Percentiles rank a stretch among this genome's conserved stretches.
Conservation (phyloP, 306 rosid genomes). For the Gastrolobium bilobum region DNA sequence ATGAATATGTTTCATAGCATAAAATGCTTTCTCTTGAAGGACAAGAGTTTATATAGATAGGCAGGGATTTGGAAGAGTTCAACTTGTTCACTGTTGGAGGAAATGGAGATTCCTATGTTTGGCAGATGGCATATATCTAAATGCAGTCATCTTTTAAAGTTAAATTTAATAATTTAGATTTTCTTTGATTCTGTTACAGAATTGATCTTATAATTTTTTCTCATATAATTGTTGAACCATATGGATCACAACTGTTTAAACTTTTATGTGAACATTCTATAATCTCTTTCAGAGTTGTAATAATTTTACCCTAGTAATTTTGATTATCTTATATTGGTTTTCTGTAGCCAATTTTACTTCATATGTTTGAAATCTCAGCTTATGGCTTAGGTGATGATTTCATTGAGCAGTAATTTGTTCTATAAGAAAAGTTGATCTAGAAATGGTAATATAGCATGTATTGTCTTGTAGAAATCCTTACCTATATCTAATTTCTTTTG, state of each 20-base stretch:
- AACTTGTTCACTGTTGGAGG: constrained; percentile 54
- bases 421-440: constrained; percentile 4
- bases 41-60: constrained; percentile 63
- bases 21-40: constrained; percentile 55
- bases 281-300: background rate
- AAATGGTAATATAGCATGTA: background rate
- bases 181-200: constrained; percentile 25
- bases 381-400: constrained; percentile 5
- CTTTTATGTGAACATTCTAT: background rate
- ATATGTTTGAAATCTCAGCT: constrained; percentile 7
- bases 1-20: constrained; percentile 50
- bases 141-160: constrained; percentile 46
- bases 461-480: background rate
- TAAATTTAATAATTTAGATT: constrained; percentile 30
- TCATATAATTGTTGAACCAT: constrained; percentile 14
- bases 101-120: constrained; percentile 49
- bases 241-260: constrained; percentile 32
- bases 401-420: background rate
- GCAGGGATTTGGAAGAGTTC: constrained; percentile 53
- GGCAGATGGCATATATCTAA: constrained; percentile 48
- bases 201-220: constrained; percentile 20
- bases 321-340: background rate
- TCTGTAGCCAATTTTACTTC: constrained; percentile 13
- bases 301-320: background rate
- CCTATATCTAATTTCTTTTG: background rate